Percentiles rank a stretch among this genome's conserved stretches.
Conservation (phyloP, 2,329 filamentous ascomycete genomes). For the Xylariaceae sp. region DNA sequence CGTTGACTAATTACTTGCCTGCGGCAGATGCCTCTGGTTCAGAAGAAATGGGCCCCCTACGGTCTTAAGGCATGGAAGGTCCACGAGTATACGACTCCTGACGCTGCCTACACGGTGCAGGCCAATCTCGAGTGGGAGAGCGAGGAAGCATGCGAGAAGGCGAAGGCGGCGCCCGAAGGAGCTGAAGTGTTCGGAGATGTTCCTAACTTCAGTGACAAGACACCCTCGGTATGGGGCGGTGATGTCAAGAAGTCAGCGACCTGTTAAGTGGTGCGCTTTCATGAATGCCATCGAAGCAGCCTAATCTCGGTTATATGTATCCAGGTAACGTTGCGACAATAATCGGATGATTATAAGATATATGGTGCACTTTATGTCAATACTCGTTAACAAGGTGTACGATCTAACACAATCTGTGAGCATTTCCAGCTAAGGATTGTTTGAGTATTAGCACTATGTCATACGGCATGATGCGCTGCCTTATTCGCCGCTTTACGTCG, state of each 20-base stretch:
- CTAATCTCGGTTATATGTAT: not conserved
- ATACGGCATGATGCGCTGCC: too few species aligned
- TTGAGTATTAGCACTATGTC: too few species aligned
- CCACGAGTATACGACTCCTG: slow-evolving; percentile 19
- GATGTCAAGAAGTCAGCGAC: not conserved
- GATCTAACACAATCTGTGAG: too few species aligned
- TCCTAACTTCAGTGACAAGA: slow-evolving; percentile 29
- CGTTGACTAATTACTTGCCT: not conserved
- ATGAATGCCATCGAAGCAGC: not conserved
- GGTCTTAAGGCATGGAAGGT: slow-evolving; percentile 38
- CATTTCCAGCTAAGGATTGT: too few species aligned
- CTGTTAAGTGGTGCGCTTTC: not conserved
- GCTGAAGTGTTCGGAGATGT: slow-evolving; percentile 29
- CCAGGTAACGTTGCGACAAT: too few species aligned
- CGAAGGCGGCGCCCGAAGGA: slow-evolving; percentile 9
- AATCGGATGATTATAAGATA: too few species aligned
- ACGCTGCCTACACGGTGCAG: slow-evolving; percentile 24
- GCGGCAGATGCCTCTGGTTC: slow-evolving; percentile 38
- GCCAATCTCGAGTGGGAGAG: slow-evolving; percentile 30
- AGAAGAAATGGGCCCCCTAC: slow-evolving; percentile 33
- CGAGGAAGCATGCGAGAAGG: slow-evolving; percentile 21
- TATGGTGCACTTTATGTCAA: too few species aligned
- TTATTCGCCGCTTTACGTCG: too few species aligned
- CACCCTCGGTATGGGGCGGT: slow-evolving; percentile 4
- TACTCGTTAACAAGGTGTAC: too few species aligned